These are phyloP conservation scores for Sequoia sempervirens DNA, from an alignment of 75 land plant species.

Conservation along the genomic window DNA sequence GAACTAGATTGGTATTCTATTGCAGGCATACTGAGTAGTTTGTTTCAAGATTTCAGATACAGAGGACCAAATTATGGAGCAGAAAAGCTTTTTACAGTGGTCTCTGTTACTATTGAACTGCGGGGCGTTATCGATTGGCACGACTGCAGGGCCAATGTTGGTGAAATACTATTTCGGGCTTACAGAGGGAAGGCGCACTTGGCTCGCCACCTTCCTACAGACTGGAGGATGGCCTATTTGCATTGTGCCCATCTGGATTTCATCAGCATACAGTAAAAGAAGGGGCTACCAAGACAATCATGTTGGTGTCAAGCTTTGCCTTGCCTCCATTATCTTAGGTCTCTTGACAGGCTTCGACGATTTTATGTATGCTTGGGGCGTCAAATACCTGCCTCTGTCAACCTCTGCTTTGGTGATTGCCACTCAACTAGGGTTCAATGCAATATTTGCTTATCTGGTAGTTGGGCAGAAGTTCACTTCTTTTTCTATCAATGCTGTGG, in stretches of 20 bases:
- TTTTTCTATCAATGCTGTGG: slow-evolving; percentile 40
- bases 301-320: slow-evolving; percentile 2
- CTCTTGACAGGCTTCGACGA: slow-evolving; percentile 15
- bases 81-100: neutral
- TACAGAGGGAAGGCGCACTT: slow-evolving; percentile 16
- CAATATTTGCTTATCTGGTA: slow-evolving; percentile 20
- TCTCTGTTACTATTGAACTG: neutral
- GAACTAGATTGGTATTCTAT: too few species aligned
- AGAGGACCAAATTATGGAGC: neutral
- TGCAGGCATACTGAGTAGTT: too few species aligned
- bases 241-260: slow-evolving; percentile 7
- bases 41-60: neutral
- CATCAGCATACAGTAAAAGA: neutral
- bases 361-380: slow-evolving; percentile 25
- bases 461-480: slow-evolving; percentile 51
- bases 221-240: slow-evolving; percentile 20
- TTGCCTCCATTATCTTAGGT: slow-evolving; percentile 14
- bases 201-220: slow-evolving; percentile 17
- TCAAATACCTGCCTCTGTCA: slow-evolving; percentile 29
- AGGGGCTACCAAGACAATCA: neutral
- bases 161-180: slow-evolving; percentile 15
- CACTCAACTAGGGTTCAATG: slow-evolving; percentile 29
- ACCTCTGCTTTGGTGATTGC: slow-evolving; percentile 20
- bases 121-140: slow-evolving; percentile 9
- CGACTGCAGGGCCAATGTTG: slow-evolving; percentile 11